phyloP scores from a whole-genome alignment of 1,139 yeast genomes.

The Taiozyma sp. region DNA sequence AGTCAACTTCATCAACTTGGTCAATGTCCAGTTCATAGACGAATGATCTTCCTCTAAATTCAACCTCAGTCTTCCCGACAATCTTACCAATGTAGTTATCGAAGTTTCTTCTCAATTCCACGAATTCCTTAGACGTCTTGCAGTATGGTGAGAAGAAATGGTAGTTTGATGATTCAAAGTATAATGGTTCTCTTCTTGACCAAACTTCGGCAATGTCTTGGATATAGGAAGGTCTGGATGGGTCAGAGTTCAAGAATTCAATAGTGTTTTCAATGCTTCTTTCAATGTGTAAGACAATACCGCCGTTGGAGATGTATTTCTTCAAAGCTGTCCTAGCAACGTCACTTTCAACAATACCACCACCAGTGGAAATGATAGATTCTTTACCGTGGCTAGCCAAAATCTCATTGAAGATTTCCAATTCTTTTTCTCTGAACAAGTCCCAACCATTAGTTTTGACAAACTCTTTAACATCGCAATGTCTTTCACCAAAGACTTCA shows the following conservation, averaged over 20 bases:
- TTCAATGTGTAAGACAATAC: constrained; percentile 84
- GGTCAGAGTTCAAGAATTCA: constrained; percentile 66
- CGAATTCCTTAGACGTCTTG: constrained; percentile 48
- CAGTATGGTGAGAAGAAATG: constrained; percentile 79
- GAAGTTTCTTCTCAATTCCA: constrained; percentile 55
- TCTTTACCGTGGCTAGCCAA: constrained; percentile 40
- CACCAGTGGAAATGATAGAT: constrained; percentile 87
- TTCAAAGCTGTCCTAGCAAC: constrained; percentile 62
- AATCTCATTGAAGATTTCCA: constrained; percentile 49
- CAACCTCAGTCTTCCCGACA: constrained; percentile 46
- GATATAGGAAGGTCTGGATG: constrained; percentile 81
- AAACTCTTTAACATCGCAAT: constrained; percentile 57
- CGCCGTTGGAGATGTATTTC: constrained; percentile 42
- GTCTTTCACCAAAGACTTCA: constrained; percentile 54
- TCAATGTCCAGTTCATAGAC: constrained; percentile 59
- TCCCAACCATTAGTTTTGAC: constrained; percentile 82
- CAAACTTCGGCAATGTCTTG: constrained; percentile 82
- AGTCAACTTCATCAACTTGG: constrained; percentile 45
- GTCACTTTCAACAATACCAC: constrained; percentile 85
- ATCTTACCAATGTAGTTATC: constrained; percentile 54
- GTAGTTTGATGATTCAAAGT: constrained; percentile 74
- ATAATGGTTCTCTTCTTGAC: constrained; percentile 77
- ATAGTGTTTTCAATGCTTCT: constrained; percentile 83
- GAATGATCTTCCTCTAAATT: constrained; percentile 66
- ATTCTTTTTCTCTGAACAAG: constrained; percentile 69